phyloP scores from a whole-genome alignment of 192 early-diverging fungal species.

The Coemansia sp. region DNA sequence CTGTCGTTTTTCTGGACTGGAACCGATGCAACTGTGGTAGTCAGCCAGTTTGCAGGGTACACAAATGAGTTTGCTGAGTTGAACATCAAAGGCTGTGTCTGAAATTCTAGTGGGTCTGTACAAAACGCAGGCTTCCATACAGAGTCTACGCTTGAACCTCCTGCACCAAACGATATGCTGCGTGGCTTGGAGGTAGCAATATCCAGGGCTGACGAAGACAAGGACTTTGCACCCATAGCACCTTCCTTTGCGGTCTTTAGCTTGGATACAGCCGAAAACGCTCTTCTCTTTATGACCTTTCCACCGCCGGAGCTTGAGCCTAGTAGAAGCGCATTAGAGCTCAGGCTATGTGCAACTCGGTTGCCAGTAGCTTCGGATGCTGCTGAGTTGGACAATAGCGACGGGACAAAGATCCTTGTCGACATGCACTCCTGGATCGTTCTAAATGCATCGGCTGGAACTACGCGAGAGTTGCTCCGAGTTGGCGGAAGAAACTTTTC shows the following conservation, averaged over 20 bases:
- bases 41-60: constrained; percentile 10
- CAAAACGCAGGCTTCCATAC: neutral
- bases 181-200: constrained; percentile 19
- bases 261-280: constrained; percentile 17
- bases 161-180: constrained; percentile 24
- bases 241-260: constrained; percentile 2
- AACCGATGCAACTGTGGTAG: neutral
- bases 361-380: neutral
- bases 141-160: neutral
- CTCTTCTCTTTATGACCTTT: constrained; percentile 24
- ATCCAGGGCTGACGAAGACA: neutral
- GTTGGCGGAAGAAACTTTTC: constrained; percentile 25
- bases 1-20: neutral
- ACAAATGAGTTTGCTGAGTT: constrained; percentile 2
- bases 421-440: constrained; percentile 30
- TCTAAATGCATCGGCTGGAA: constrained; percentile 16
- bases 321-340: neutral
- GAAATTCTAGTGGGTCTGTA: constrained; percentile 1
- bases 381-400: neutral
- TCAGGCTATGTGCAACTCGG: neutral
- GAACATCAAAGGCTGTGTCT: neutral
- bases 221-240: neutral
- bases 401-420: neutral
- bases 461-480: neutral
- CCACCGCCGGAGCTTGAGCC: neutral